A percentile compares a stretch with the other conserved stretches of the same genome.
phyloP scores from a whole-genome alignment of 805 yeast genomes.

The Metschnikowia henanensis region DNA sequence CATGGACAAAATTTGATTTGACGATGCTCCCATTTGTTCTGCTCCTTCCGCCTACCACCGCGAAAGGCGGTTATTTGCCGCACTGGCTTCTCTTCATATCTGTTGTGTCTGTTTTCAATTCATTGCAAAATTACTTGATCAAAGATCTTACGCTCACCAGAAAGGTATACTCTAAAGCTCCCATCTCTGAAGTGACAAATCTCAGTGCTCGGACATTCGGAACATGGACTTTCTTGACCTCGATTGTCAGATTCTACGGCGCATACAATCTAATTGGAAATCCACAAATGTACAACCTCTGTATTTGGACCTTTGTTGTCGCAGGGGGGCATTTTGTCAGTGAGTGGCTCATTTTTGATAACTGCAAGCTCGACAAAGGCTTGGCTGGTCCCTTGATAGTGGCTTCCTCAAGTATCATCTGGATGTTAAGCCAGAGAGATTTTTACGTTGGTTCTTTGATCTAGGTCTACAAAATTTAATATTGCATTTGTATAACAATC shows the following conservation, averaged over 20 bases:
- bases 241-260: conserved; percentile 83
- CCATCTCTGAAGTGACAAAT: conserved; percentile 36
- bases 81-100: conserved; percentile 55
- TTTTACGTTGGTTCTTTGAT: conserved; percentile 44
- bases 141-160: conserved; percentile 70
- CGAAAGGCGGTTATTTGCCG: conserved; percentile 56
- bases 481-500: no score
- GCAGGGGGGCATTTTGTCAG: conserved; percentile 82
- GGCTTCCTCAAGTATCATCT: conserved; percentile 67
- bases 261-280: conserved; percentile 68
- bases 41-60: conserved; percentile 20
- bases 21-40: conserved; percentile 20
- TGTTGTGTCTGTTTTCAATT: conserved; percentile 88
- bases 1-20: not conserved
- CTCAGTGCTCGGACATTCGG: conserved; percentile 97
- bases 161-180: conserved; percentile 63
- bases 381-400: conserved; percentile 81
- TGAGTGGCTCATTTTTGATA: conserved; percentile 80
- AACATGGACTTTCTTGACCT: conserved; percentile 92
- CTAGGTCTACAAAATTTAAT: no score
- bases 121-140: conserved; percentile 78
- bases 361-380: conserved; percentile 85
- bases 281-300: conserved; percentile 72
- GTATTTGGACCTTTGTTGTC: conserved; percentile 75
- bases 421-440: conserved; percentile 79